phyloP scores from a whole-genome alignment of 2,329 filamentous ascomycete species.

The Chaetomiaceae sp. region DNA sequence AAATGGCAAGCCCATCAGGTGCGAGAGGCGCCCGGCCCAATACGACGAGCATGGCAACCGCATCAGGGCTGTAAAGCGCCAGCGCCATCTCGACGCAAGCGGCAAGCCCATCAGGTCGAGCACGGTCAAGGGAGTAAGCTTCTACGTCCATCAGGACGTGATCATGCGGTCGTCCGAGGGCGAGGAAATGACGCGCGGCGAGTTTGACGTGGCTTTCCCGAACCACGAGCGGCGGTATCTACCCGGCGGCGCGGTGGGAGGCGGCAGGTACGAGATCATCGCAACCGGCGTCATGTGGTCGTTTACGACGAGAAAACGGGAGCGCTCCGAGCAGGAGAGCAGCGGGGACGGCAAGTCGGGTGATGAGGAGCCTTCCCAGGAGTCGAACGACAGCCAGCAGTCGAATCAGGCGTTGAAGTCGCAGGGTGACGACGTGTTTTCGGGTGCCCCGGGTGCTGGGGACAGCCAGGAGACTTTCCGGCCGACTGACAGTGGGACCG shows the following conservation, averaged over 20 bases:
- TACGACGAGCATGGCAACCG: background rate
- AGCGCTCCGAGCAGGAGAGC: background rate
- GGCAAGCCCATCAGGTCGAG: background rate
- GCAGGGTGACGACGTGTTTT: background rate
- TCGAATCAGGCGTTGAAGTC: background rate
- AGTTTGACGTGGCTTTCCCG: background rate
- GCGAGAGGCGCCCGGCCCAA: background rate
- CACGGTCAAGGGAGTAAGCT: background rate
- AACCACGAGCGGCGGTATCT: background rate
- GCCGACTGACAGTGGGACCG: background rate
- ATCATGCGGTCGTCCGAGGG: slow-evolving; percentile 7
- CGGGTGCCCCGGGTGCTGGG: background rate
- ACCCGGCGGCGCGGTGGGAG: slow-evolving; percentile 2
- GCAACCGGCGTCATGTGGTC: slow-evolving; percentile 13
- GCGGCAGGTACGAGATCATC: slow-evolving; percentile 6
- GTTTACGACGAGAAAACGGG: background rate
- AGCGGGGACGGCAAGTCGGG: background rate
- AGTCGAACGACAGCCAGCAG: background rate
- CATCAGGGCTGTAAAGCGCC: background rate
- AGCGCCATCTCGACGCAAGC: background rate
- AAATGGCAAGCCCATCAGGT: background rate
- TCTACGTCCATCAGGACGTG: background rate
- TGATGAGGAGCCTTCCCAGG: background rate
- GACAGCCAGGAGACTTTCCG: background rate
- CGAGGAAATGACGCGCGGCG: slow-evolving; percentile 5